Evolutionary conservation across 371 early-diverging fungal species (phyloP).

Genomic region (Cokeromyces recurvatus): DNA sequence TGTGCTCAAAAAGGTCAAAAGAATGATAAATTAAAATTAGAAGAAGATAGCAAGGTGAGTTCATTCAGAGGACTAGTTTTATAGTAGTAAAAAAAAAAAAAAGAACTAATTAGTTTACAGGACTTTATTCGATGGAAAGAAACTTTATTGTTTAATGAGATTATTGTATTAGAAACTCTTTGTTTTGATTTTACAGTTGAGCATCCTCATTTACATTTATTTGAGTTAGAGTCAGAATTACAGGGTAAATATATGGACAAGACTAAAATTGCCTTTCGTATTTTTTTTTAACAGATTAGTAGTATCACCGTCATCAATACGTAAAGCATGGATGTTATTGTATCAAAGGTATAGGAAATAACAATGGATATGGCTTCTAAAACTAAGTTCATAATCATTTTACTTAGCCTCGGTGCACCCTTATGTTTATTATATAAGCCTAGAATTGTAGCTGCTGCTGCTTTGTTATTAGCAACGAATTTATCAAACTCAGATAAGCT

Average conservation of each 20-base stretch:
- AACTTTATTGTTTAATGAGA: conserved; percentile 62
- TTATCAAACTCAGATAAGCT: conserved; percentile 16
- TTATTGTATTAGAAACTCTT: conserved; percentile 61
- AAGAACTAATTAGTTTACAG: conserved; percentile 9
- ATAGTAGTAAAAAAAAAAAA: background rate
- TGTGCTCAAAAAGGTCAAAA: conserved; percentile 60
- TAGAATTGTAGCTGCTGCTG: conserved; percentile 33
- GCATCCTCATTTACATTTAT: conserved; percentile 63
- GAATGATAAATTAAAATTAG: conserved; percentile 44
- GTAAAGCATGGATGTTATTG: conserved; percentile 64
- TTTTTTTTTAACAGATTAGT: background rate
- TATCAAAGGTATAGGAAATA: conserved; percentile 43
- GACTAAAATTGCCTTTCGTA: too few relatives aligned
- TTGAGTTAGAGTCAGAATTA: conserved; percentile 36
- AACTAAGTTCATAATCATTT: too few relatives aligned
- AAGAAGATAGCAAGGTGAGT: conserved; percentile 38
- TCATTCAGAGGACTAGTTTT: conserved; percentile 1
- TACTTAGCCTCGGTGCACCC: conserved; percentile 27
- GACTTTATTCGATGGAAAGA: conserved; percentile 73
- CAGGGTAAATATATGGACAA: conserved; percentile 32
- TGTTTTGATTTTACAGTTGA: conserved; percentile 77
- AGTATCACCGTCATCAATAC: conserved; percentile 44
- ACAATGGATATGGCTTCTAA: too few relatives aligned
- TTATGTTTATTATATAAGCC: conserved; percentile 33
- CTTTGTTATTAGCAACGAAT: conserved; percentile 26